Evolutionary conservation across 306 rosid genomes (phyloP).

Genomic region (Mucuna pruriens): DNA sequence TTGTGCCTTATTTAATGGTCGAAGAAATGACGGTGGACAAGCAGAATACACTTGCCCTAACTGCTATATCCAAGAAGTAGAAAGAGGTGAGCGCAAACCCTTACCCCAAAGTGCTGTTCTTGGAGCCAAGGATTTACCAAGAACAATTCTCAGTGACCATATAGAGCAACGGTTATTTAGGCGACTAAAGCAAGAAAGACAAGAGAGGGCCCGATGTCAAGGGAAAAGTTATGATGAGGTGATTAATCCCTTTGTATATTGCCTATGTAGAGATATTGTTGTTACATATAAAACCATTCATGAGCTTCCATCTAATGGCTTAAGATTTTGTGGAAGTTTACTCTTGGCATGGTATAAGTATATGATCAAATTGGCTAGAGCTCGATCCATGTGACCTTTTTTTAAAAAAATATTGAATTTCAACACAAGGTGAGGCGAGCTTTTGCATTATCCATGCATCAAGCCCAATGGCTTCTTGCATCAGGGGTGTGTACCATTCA

Average conservation of each 20-base stretch:
- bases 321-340: neutral
- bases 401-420: neutral
- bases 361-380: slow-evolving; percentile 1
- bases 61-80: slow-evolving; percentile 84
- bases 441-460: neutral
- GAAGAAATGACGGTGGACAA: slow-evolving; percentile 97
- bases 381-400: neutral
- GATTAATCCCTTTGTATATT: slow-evolving; percentile 24
- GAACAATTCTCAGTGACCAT: slow-evolving; percentile 88
- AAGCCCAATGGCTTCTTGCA: neutral
- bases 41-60: slow-evolving; percentile 98
- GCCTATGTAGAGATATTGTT: neutral
- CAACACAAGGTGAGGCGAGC: neutral
- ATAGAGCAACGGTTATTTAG: slow-evolving; percentile 79
- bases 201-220: slow-evolving; percentile 81
- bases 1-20: slow-evolving; percentile 95
- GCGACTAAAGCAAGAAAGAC: slow-evolving; percentile 75
- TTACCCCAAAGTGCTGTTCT: slow-evolving; percentile 97
- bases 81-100: slow-evolving; percentile 94
- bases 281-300: neutral
- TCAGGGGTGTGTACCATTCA: neutral
- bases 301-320: neutral
- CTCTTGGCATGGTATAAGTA: neutral
- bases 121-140: slow-evolving; percentile 96
- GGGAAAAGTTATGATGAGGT: slow-evolving; percentile 95